Base-by-base conservation (phyloP, 495 filamentous ascomycete species). In the Emericellopsis terricola region DNA sequence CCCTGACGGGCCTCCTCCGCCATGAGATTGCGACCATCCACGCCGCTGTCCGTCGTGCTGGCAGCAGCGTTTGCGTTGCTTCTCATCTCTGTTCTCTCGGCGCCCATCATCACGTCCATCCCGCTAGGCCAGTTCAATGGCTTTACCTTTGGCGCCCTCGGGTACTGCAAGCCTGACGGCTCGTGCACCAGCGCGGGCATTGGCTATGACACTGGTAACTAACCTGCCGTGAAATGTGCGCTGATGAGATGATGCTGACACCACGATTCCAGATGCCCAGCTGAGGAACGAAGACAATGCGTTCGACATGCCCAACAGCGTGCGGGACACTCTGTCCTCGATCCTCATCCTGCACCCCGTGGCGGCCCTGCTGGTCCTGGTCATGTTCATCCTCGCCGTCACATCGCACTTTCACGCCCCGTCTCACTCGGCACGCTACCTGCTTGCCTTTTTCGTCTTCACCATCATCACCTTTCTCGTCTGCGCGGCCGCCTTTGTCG, bases 131-230 rank as follows among this genome's bases (percentile, higher is more conserved):
- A 69, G 9, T 89, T 71, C 47, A 48, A 73, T 14, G 73, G 76
- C 38, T 68, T 81, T 42, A 73, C 78, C 35, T 92, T 94, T 56
- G 89, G 89, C 5, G 89, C 96, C 9, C 89, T 94, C 60, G 89
- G 89, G 8, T 93, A 73, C 45, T 97, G 89, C 56, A 61, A 73
- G 34, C 53, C 48, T 5, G 49, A 48, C 18, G 31, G 29, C 19
- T 19, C 5, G 11, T 96, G 89, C 49, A 81, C 67, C 40, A 58
- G 58, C n/a, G 71, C 84, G 38, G 65, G 73, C 47, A 65, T 96
- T 40, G 89, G 91, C 46, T 97, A 97, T 55, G 71, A 74, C 43
- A 77, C 73, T 44, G 68, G 86, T 94, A 60, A 52, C 78, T 29
- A 31, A n/a, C 21, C 29, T 23, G 21, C 27, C 23, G 23, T 11